Percentiles rank a stretch among this genome's conserved stretches.
phyloP scores from a whole-genome alignment of 2,329 filamentous ascomycete genomes.

The Fusarium scirpi region DNA sequence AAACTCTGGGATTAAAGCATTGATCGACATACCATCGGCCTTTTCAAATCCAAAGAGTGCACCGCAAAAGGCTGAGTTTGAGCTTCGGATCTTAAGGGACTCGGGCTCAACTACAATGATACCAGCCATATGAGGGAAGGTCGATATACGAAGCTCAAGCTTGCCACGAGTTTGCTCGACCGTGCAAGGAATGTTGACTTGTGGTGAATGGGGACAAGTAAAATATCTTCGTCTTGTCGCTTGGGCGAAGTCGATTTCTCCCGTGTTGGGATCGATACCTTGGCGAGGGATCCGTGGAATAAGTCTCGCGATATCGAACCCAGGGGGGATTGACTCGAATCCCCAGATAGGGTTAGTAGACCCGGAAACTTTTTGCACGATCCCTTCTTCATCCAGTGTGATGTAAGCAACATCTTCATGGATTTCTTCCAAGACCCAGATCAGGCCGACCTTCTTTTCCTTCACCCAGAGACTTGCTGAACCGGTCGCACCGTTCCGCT shows the following conservation, averaged over 20 bases:
- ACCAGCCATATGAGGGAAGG: constrained; percentile 96
- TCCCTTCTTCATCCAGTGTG: constrained; percentile 80
- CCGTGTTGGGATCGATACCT: constrained; percentile 75
- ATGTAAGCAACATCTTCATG: constrained; percentile 90
- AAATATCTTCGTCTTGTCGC: constrained; percentile 81
- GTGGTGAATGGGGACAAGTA: constrained; percentile 82
- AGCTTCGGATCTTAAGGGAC: constrained; percentile 84
- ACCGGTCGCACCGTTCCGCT: constrained; percentile 90
- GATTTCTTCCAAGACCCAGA: constrained; percentile 98
- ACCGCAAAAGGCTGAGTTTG: constrained; percentile 93
- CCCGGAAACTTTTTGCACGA: constrained; percentile 77
- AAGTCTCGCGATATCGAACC: constrained; percentile 80
- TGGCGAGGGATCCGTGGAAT: constrained; percentile 86
- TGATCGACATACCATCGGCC: constrained; percentile 83
- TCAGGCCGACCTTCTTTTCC: constrained; percentile 91
- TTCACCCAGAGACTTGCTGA: constrained; percentile 99
- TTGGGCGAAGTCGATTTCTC: constrained; percentile 82
- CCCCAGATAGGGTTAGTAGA: constrained; percentile 90
- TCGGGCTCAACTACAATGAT: constrained; percentile 91
- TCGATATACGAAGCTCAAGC: constrained; percentile 84
- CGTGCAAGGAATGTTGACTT: constrained; percentile 85
- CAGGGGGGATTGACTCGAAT: constrained; percentile 71
- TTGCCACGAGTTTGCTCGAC: constrained; percentile 78
- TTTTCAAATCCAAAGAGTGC: constrained; percentile 91
- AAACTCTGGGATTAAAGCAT: constrained; percentile 85